phyloP scores from a whole-genome alignment of 768 basidiomycete species.

The Xanthoconium stramineum region DNA sequence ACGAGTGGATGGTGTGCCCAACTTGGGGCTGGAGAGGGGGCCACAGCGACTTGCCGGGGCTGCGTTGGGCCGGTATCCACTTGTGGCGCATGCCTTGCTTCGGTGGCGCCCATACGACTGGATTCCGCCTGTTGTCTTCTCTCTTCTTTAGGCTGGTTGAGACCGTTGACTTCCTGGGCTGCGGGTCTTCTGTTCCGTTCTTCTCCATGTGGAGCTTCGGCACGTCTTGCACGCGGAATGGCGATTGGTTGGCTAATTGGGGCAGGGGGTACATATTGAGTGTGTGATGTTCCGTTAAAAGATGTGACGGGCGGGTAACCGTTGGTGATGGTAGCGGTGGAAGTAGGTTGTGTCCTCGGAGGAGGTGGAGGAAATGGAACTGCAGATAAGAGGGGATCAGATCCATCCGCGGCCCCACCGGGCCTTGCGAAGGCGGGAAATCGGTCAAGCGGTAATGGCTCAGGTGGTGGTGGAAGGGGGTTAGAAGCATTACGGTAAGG shows the following conservation, averaged over 20 bases:
- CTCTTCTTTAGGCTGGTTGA: conserved; percentile 12
- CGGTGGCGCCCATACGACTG: conserved; percentile 10
- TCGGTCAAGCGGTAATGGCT: conserved; percentile 46
- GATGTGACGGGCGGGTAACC: conserved; percentile 11
- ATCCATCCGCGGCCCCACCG: conserved; percentile 19
- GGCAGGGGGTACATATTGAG: conserved; percentile 12
- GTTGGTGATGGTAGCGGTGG: conserved; percentile 5
- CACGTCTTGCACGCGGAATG: conserved; percentile 20
- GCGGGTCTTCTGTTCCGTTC: conserved; percentile 17
- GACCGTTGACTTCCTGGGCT: conserved; percentile 14
- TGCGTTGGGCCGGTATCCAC: conserved; percentile 33
- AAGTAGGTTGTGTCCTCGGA: conserved; percentile 15
- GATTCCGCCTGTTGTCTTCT: conserved; percentile 12
- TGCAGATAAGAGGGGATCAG: conserved; percentile 19
- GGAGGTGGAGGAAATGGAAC: conserved; percentile 29
- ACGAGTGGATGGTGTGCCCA: conserved; percentile 31
- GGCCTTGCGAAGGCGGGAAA: conserved; percentile 41
- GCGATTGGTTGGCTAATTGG: conserved; percentile 15
- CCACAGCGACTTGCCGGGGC: conserved; percentile 30
- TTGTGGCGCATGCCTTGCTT: conserved; percentile 17
- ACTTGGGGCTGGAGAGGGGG: conserved; percentile 24
- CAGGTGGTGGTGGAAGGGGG: conserved; percentile 56
- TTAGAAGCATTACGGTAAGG: conserved; percentile 37
- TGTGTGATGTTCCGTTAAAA: conserved; percentile 11
- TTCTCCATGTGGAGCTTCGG: conserved; percentile 22